Evolutionary conservation across 306 rosid species (phyloP).

Genomic region (Acmispon strigosus): DNA sequence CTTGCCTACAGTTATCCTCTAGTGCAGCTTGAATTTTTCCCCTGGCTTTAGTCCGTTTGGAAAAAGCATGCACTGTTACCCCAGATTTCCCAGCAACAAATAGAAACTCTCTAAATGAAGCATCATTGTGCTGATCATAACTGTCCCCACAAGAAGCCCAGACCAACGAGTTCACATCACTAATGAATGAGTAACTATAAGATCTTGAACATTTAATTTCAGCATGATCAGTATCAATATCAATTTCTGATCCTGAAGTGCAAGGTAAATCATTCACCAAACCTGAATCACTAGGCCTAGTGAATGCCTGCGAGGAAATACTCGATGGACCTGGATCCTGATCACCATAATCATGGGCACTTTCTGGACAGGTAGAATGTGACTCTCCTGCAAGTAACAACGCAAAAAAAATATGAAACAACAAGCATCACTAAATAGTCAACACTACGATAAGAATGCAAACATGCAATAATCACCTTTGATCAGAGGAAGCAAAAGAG

Average conservation of each 20-base stretch:
- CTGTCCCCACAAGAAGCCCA: conserved; percentile 72
- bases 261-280: conserved; percentile 38
- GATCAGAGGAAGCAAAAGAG: conserved; percentile 69
- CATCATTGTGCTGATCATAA: conserved; percentile 57
- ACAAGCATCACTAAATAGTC: neutral
- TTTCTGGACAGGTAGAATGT: conserved; percentile 21
- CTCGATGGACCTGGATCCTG: conserved; percentile 30
- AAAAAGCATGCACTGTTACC: conserved; percentile 73
- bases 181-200: conserved; percentile 43
- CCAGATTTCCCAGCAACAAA: conserved; percentile 83
- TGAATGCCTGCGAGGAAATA: conserved; percentile 25
- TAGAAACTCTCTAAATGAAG: conserved; percentile 65
- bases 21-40: conserved; percentile 22
- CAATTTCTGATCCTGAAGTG: conserved; percentile 38
- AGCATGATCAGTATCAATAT: conserved; percentile 28
- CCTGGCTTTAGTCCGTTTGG: conserved; percentile 25
- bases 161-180: conserved; percentile 73
- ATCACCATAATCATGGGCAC: conserved; percentile 19
- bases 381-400: conserved; percentile 46
- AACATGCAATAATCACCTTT: conserved; percentile 37
- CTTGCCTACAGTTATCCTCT: conserved; percentile 47
- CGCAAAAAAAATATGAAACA: conserved; percentile 3
- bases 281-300: conserved; percentile 28
- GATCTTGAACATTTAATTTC: conserved; percentile 38
- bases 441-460: neutral